Evolutionary conservation across 306 rosid species (phyloP), one percentile per base, ranked within the genome.

Genomic region (Prunus fruticosa): DNA sequence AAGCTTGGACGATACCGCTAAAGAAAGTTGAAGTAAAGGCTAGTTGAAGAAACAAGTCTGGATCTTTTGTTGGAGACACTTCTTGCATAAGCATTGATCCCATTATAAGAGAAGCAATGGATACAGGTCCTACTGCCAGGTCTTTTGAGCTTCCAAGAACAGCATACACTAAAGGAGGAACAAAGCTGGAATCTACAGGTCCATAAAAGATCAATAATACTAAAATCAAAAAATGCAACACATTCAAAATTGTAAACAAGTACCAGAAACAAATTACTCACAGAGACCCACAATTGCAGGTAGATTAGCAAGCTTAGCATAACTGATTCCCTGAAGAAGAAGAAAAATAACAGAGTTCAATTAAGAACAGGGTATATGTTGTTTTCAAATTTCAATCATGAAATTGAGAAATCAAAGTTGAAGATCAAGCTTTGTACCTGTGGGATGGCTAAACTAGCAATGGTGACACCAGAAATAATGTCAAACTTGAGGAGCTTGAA

Each of bases 201-300:
- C 61, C 74, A 67, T 43, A 43, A 20, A 62, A 62, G 67, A 62
- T 16, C 22, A 20, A n/a, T 7, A 1, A 4, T 0, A 27, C 28
- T 47, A 19, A 1, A 54, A 18, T 25, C 34, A 27, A 68, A 41
- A 50, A 66, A 18, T 8, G 22, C 25, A 82, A 67, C 9, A 0
- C 8, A 15, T 32, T 11, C 11, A 20, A 8, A 28, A 2, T 47
- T 14, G 14, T 47, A 64, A 25, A 11, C 5, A 43, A 77, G 19
- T 28, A 66, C 51, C 19, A 22, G 18, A 63, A 69, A 9, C 1
- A 72, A 10, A 8, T 65, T 13, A 88, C 99, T 90, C 71, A 95
- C 99, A 95, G 12, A 95, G 93, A 77, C 99, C 99, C 41, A 95
- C 93, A 64, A 95, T 92, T 54, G 99, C 93, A 73, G 99, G 97